Evolutionary conservation across 2,329 filamentous ascomycete genomes (phyloP), one percentile per base, ranked within the genome.

Genomic region (Akanthomyces uredinophilus): DNA sequence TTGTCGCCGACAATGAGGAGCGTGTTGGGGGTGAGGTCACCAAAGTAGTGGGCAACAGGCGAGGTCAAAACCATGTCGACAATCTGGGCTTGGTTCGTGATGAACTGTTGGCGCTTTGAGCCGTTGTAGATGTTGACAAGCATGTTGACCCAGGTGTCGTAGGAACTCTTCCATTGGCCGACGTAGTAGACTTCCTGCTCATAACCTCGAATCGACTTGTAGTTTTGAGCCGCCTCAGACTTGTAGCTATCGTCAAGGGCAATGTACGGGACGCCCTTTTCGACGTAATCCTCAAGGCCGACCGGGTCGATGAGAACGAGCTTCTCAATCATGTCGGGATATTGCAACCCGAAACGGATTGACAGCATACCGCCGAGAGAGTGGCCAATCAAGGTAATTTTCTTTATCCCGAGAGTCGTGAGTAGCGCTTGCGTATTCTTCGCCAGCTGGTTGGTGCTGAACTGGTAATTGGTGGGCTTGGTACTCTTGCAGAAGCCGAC

Each of bases 401-500:
- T 76, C 37, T 70, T 71, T 51, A 84, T 69, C 13, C 70, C 72
- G 24, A 84, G 73, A 1, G 74, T 71, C 53, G 75, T 65, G 11
- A 84, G 73, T 5, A 85, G 71, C n/a, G 71, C 73, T 46, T 76
- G 73, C 14, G 80, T 83, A 72, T 84, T 84, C 65, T 73, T 73
- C 1, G 79, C 78, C 7, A 84, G 71, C 68, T 83, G 81, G 37
- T 79, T 75, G 8, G 84, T 72, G 29, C 75, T 81, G 72, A 81
- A 83, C 67, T 84, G 81, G 68, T 84, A 84, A 14, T 67, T 66
- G 1, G 68, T 67, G 0, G 81, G 79, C 70, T 84, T 84, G 29
- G 78, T 76, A 10, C 81, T 83, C 70, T 84, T 84, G 77, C 82
- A 85, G 72, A 83, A 85, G 63, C 82, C 82, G 52, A 85, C 71